Evolutionary conservation across 768 basidiomycete genomes (phyloP), one percentile per base, ranked within the genome.

Genomic region (Boletus sp.): DNA sequence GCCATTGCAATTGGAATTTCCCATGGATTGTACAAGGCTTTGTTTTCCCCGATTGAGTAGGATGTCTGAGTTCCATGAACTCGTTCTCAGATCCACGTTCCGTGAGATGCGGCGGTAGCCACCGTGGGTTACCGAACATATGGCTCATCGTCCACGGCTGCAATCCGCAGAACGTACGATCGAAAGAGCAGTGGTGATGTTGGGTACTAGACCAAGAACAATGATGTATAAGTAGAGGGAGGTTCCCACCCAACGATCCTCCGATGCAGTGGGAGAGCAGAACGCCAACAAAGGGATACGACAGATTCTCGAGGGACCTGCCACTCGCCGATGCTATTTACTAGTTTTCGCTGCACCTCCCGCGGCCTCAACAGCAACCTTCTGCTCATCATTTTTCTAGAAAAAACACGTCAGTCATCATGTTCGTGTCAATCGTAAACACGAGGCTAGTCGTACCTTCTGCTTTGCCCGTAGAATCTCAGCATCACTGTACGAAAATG

Each of bases 391-490:
- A 54, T 79, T 82, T 77, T 83, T 83, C 83, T 85, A 60, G 37
- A 50, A 33, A 45, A 40, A 50, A 48, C 45, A 36, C 40, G 55
- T 69, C 52, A 56, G 59, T 28, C 33, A 48, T 49, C 35, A 12
- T 2, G 37, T 33, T 46, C 15, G n/a, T 20, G 50, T 46, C 20
- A 30, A 46, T 50, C 37, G 47, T 29, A 24, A 49, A 32, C 59
- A 54, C 47, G 53, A 60, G 60, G 50, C 39, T 41, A 41, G 24
- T 15, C 77, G 41, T 74, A 85, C 90, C 86, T 87, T 89, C 71
- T 92, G 90, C 70, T 92, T 92, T 58, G 84, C 83, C 55, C 86
- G 80, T 57, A 92, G 70, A 45, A 82, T 81, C 64, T 86, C 86
- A 42, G 90, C 89, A 71, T 92, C 89, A 56, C 90, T 92, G 67